Conservation (phyloP, 2,329 filamentous ascomycete genomes). For the Ophiostoma himal-ulmi region DNA sequence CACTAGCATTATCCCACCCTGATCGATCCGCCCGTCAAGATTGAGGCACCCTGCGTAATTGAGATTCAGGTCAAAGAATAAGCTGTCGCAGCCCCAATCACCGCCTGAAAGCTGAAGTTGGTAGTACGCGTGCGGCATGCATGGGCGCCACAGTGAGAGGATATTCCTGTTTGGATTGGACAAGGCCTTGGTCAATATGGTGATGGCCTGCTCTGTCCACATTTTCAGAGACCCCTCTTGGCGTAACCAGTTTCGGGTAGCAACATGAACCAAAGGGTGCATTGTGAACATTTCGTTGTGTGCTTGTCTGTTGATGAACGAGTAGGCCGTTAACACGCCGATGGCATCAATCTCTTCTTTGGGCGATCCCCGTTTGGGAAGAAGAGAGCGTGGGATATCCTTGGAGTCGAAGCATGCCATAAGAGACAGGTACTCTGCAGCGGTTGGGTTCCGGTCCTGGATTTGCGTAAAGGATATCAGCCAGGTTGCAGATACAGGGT, state of each 20-base stretch:
- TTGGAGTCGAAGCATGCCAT: slow-evolving; percentile 4
- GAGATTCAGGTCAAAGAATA: neutral
- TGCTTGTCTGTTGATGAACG: neutral
- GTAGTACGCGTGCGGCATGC: neutral
- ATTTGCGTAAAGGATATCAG: slow-evolving; percentile 5
- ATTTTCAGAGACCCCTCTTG: neutral
- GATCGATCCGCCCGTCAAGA: neutral
- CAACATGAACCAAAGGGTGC: neutral
- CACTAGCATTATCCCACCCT: neutral
- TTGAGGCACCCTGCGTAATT: neutral
- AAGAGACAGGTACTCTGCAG: neutral
- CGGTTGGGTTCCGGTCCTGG: neutral
- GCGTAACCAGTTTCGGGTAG: neutral
- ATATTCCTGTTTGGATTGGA: neutral
- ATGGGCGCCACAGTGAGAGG: neutral
- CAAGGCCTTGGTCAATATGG: neutral
- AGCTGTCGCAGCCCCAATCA: neutral
- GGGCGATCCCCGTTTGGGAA: neutral
- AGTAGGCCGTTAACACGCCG: neutral
- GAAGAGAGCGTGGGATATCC: neutral
- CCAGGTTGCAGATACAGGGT: neutral
- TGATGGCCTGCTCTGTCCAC: neutral
- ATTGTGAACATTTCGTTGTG: neutral
- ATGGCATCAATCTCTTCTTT: neutral
- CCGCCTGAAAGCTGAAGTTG: neutral